A percentile compares a stretch with the other conserved stretches of the same genome.
These are phyloP conservation scores for Ambrosia artemisiifolia DNA, from an alignment of 129 eudicot species.

Conservation along the genomic window DNA sequence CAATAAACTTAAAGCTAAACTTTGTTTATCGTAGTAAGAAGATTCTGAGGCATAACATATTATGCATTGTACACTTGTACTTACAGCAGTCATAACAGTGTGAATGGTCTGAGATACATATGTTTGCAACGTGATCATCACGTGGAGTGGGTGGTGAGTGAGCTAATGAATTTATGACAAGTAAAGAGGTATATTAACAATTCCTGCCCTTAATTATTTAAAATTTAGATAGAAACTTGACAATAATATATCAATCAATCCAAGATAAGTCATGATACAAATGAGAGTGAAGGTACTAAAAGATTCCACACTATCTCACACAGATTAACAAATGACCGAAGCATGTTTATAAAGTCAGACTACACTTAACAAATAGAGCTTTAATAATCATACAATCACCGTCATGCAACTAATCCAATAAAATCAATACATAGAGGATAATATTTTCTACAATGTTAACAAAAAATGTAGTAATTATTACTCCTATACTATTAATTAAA, in stretches of 20 bases:
- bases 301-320: conserved; percentile 23
- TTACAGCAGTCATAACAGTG: conserved; percentile 4
- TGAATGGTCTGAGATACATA: background rate
- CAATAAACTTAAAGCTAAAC: conserved; percentile 6
- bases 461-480: no score
- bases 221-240: background rate
- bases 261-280: conserved; percentile 11
- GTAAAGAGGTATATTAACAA: conserved; percentile 1
- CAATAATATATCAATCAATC: conserved; percentile 12
- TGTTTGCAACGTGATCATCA: conserved; percentile 30
- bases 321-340: conserved; percentile 11
- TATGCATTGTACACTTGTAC: conserved; percentile 15
- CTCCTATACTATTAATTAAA: no score
- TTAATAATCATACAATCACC: background rate
- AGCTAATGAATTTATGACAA: conserved; percentile 17
- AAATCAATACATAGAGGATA: background rate
- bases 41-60: conserved; percentile 1
- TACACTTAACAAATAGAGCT: background rate
- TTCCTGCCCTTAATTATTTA: background rate
- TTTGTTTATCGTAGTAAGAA: background rate
- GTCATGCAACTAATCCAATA: background rate
- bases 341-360: conserved; percentile 15
- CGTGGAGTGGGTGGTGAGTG: conserved; percentile 33
- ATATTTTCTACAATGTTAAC: no score
- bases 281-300: conserved; percentile 24